Base-by-base conservation (phyloP, 2,329 filamentous ascomycete species). In the Cytospora piceicola region DNA sequence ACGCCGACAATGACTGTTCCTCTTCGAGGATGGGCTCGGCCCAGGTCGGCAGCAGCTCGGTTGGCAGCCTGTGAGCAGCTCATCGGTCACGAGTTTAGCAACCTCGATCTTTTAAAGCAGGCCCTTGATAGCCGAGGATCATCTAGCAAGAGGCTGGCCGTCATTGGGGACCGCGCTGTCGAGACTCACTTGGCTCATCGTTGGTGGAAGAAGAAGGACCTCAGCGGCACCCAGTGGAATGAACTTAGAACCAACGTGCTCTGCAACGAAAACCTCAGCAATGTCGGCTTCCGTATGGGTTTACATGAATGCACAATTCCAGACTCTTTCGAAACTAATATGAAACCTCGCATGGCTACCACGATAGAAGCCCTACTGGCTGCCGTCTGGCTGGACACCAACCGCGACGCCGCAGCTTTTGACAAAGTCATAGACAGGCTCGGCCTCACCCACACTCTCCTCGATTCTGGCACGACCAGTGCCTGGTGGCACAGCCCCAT, bases 321-420 rank as follows among this genome's bases (percentile, higher is more conserved):
- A 42, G 39, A 42, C 8, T n/a, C 39, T 20, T 42, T 17, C 39
- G 39, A 42, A 17, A 42, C 17, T 20, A 12, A 9, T n/a, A 42
- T 42, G 39, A 42, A 17, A 5, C 12, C 49, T 6, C 15, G 2
- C 9, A 61, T 61, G 49, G 58, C 58, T 20, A 54, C 49, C 32
- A 42, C 58, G 32, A n/a, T 53, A 6, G 58, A 61, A 24, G 58
- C 58, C 22, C n/a, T 61, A 14, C 24, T 53, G 15, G 58, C 29
- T 53, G 49, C 58, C 7, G 58, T 61, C n/a, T 61, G 58, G 58
- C 9, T 61, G 8, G 58, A 61, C 30, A 53, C 58, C 6, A 39
- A 53, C 17, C n/a, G 30, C 5, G 32, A 61, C 46, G 17, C n/a
- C 15, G 30, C 14, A 39, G 46, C 58, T 27, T 17, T 61, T 27